Evolutionary conservation across 2,329 filamentous ascomycete genomes (phyloP).

Genomic region (Apiospora saccharicola): DNA sequence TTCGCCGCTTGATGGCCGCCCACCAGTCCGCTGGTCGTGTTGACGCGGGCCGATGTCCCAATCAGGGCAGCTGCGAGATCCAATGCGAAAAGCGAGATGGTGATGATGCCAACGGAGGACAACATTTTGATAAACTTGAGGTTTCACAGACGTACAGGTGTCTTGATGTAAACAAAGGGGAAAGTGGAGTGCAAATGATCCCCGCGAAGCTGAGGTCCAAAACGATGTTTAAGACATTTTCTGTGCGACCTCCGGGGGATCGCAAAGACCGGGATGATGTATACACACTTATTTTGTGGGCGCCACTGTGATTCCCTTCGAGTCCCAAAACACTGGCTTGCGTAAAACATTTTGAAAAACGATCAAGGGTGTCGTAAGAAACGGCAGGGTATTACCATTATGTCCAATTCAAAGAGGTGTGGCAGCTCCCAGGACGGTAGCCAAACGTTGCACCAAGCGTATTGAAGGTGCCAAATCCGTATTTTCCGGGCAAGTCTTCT

Average conservation of each 20-base stretch:
- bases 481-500: not conserved
- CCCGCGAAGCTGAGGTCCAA: not conserved
- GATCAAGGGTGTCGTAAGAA: not conserved
- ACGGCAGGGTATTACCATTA: not conserved
- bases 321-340: not conserved
- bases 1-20: slow-evolving; percentile 21
- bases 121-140: not conserved
- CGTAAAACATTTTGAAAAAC: not conserved
- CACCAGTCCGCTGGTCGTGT: slow-evolving; percentile 27
- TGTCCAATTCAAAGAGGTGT: not conserved
- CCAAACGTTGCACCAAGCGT: too few relatives aligned
- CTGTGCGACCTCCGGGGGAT: not conserved
- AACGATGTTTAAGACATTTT: not conserved
- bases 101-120: not conserved
- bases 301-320: not conserved
- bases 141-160: not conserved
- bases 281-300: not conserved
- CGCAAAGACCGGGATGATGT: too few relatives aligned
- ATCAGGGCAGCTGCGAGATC: not conserved
- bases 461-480: not conserved
- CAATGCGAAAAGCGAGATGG: not conserved
- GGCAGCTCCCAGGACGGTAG: not conserved
- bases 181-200: not conserved
- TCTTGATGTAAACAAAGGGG: not conserved
- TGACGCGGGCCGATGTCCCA: slow-evolving; percentile 1